phyloP scores from a whole-genome alignment of 1,284 basidiomycete genomes.

The Stygiomarasmius scandens region DNA sequence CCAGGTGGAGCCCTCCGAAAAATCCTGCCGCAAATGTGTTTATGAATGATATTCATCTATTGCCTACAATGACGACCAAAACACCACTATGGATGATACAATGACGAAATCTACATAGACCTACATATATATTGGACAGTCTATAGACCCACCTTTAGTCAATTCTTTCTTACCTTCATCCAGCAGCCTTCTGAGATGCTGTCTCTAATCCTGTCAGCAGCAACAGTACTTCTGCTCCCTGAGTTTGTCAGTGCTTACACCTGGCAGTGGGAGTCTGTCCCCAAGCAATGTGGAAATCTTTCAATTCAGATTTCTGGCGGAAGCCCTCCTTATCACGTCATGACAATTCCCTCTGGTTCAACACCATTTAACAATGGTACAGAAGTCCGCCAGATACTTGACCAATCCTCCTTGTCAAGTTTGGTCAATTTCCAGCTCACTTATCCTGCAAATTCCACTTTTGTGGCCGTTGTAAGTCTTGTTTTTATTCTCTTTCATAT shows the following conservation, averaged over 20 bases:
- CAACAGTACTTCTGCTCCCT: background rate
- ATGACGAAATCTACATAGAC: too few relatives aligned
- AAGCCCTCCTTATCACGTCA: constrained; percentile 62
- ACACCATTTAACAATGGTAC: constrained; percentile 58
- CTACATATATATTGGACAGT: too few relatives aligned
- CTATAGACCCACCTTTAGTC: background rate
- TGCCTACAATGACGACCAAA: too few relatives aligned
- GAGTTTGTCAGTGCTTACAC: constrained; percentile 43
- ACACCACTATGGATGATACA: too few relatives aligned
- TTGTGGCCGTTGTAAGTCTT: constrained; percentile 72
- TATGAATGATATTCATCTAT: too few relatives aligned
- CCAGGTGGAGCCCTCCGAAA: too few relatives aligned
- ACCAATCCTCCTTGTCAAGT: constrained; percentile 50
- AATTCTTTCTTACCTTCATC: background rate
- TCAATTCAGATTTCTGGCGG: constrained; percentile 55
- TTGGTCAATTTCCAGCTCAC: constrained; percentile 57
- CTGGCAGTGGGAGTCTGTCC: constrained; percentile 59
- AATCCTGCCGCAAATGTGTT: too few relatives aligned
- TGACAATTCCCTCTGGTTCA: constrained; percentile 69
- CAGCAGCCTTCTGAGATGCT: background rate
- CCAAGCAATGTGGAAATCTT: constrained; percentile 66
- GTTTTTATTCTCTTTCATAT: constrained; percentile 9
- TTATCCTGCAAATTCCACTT: constrained; percentile 68
- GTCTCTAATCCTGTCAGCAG: background rate
- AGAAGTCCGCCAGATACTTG: constrained; percentile 69